Percentiles rank a stretch among this genome's conserved stretches.
phyloP scores from a whole-genome alignment of 2,329 filamentous ascomycete species.

The Fusarium camptoceras region DNA sequence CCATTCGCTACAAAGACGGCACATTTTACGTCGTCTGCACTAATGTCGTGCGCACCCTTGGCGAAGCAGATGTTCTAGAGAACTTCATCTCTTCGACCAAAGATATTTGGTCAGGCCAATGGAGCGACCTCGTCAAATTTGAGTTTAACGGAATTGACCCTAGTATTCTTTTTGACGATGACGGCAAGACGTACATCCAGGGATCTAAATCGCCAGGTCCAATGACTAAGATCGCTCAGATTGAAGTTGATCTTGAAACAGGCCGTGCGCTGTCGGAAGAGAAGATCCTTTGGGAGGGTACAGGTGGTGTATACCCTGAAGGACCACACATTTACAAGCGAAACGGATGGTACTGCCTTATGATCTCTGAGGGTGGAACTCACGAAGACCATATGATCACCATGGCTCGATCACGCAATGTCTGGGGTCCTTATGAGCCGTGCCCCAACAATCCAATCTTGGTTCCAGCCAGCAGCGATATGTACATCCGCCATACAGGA shows the following conservation, averaged over 20 bases:
- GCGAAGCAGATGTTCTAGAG: neutral
- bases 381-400: conserved; percentile 23
- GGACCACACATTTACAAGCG: conserved; percentile 20
- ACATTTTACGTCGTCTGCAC: conserved; percentile 22
- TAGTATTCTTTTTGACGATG: conserved; percentile 8
- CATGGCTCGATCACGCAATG: neutral
- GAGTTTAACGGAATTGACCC: conserved; percentile 16
- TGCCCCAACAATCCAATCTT: conserved; percentile 10
- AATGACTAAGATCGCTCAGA: neutral
- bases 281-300: conserved; percentile 14
- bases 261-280: neutral
- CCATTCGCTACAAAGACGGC: conserved; percentile 1
- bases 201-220: conserved; percentile 12
- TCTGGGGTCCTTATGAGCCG: conserved; percentile 21
- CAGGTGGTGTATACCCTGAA: conserved; percentile 1
- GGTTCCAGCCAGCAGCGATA: neutral
- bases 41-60: neutral
- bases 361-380: conserved; percentile 19
- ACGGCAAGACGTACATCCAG: conserved; percentile 10
- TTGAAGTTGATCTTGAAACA: conserved; percentile 10
- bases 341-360: conserved; percentile 16
- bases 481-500: conserved; percentile 8
- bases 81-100: conserved; percentile 7
- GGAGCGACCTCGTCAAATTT: conserved; percentile 15
- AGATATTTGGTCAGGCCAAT: conserved; percentile 15